Evolutionary conservation across 805 yeast species (phyloP).

Genomic region (Candida endomychidarum): DNA sequence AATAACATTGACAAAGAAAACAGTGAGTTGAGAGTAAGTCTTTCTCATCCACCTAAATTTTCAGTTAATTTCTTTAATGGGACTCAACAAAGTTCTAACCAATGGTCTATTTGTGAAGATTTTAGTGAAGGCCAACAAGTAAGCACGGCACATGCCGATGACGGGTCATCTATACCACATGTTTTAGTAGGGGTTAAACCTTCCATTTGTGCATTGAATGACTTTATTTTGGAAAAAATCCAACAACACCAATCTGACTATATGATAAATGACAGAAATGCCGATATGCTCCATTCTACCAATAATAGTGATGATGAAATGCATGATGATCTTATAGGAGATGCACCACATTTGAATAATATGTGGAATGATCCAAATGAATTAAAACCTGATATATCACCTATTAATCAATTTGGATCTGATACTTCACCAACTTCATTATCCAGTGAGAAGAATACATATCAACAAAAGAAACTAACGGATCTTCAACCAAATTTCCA

Average conservation of each 20-base stretch:
- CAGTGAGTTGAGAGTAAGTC: slow-evolving; percentile 49
- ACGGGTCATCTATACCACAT: slow-evolving; percentile 65
- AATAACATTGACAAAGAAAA: slow-evolving; percentile 41
- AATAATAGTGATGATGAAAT: slow-evolving; percentile 15
- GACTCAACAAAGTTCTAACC: slow-evolving; percentile 52
- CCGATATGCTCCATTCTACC: slow-evolving; percentile 1
- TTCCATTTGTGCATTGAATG: slow-evolving; percentile 52
- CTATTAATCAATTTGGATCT: slow-evolving; percentile 20
- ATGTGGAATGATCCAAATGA: slow-evolving; percentile 14
- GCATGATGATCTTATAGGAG: slow-evolving; percentile 11
- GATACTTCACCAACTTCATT: slow-evolving; percentile 22
- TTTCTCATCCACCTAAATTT: slow-evolving; percentile 68
- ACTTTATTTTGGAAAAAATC: slow-evolving; percentile 49
- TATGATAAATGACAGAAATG: slow-evolving; percentile 9
- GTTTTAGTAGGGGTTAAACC: slow-evolving; percentile 57
- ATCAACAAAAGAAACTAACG: slow-evolving; percentile 4
- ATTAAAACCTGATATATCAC: slow-evolving; percentile 17
- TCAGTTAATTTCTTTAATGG: slow-evolving; percentile 71
- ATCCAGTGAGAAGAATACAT: slow-evolving; percentile 10
- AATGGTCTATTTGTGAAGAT: slow-evolving; percentile 82
- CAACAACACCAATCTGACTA: slow-evolving; percentile 16
- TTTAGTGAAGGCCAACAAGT: slow-evolving; percentile 85
- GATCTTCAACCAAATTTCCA: slow-evolving; percentile 15
- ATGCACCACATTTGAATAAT: slow-evolving; percentile 1
- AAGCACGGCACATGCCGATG: slow-evolving; percentile 57